Percentiles rank a stretch among this genome's conserved stretches.
Conservation (phyloP, 2,329 filamentous ascomycete genomes). For the Ascochyta fabae region DNA sequence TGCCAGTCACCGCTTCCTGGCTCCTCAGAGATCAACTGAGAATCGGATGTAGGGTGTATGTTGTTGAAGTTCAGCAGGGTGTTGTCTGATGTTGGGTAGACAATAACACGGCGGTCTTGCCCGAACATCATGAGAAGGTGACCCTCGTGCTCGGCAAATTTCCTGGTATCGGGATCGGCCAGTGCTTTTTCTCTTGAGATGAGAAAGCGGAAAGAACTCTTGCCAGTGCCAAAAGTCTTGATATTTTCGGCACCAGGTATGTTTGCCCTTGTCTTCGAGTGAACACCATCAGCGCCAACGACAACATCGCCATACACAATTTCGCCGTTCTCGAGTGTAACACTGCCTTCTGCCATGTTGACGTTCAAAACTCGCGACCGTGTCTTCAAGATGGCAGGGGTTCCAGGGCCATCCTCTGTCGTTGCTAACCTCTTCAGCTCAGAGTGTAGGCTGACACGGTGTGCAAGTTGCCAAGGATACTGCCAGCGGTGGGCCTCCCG, state of each 20-base stretch:
- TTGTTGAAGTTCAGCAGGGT: slow-evolving; percentile 56
- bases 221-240: slow-evolving; percentile 57
- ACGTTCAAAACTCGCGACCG: slow-evolving; percentile 55
- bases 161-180: slow-evolving; percentile 49
- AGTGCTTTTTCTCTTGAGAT: slow-evolving; percentile 55
- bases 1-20: slow-evolving; percentile 43
- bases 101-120: slow-evolving; percentile 53
- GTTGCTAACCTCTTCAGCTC: slow-evolving; percentile 58
- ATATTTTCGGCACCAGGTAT: slow-evolving; percentile 40
- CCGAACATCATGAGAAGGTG: slow-evolving; percentile 55
- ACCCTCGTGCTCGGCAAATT: slow-evolving; percentile 49
- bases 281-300: slow-evolving; percentile 63
- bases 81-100: slow-evolving; percentile 57
- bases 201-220: slow-evolving; percentile 65
- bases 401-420: slow-evolving; percentile 43
- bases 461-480: slow-evolving; percentile 60
- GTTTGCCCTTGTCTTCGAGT: slow-evolving; percentile 43
- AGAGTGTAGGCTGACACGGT: slow-evolving; percentile 62
- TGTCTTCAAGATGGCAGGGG: slow-evolving; percentile 50
- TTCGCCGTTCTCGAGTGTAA: slow-evolving; percentile 49
- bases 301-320: slow-evolving; percentile 57
- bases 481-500: slow-evolving; percentile 56
- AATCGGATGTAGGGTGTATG: slow-evolving; percentile 50
- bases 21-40: slow-evolving; percentile 24
- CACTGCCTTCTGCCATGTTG: slow-evolving; percentile 40